These are phyloP conservation scores for Auriscalpium vulgare DNA, from an alignment of 768 basidiomycete genomes.

Conservation along the genomic window DNA sequence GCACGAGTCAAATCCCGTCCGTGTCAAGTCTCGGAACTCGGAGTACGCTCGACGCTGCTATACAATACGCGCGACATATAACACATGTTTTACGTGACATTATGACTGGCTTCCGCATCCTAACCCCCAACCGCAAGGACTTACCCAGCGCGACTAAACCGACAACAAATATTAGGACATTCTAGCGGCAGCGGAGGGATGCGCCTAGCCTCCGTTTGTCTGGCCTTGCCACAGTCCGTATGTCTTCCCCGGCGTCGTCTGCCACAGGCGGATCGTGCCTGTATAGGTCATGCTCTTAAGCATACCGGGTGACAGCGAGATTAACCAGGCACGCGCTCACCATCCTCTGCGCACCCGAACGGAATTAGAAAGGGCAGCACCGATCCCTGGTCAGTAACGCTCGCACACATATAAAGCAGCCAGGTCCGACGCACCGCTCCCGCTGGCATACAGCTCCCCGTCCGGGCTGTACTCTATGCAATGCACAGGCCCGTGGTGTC, in stretches of 20 bases:
- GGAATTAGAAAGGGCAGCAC: slow-evolving; percentile 6
- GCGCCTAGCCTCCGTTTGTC: slow-evolving; percentile 31
- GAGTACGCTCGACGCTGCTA: too few species aligned
- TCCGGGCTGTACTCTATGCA: slow-evolving; percentile 92
- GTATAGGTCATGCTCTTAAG: slow-evolving; percentile 7
- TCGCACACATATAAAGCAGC: background rate
- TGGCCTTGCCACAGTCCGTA: slow-evolving; percentile 87
- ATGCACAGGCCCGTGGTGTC: slow-evolving; percentile 96
- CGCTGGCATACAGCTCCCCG: slow-evolving; percentile 95
- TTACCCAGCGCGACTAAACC: too few species aligned
- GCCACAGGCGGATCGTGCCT: slow-evolving; percentile 96
- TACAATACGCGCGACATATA: too few species aligned
- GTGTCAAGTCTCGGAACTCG: too few species aligned
- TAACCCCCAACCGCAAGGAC: too few species aligned
- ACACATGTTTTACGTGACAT: too few species aligned
- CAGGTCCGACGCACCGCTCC: slow-evolving; percentile 61
- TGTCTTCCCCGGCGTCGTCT: slow-evolving; percentile 87
- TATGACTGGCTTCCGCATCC: too few species aligned
- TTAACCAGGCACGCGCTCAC: slow-evolving; percentile 30
- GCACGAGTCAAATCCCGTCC: too few species aligned
- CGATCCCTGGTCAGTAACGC: slow-evolving; percentile 3
- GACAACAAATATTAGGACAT: too few species aligned
- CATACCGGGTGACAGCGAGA: background rate
- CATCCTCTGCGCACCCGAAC: slow-evolving; percentile 51
- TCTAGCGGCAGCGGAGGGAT: background rate